Evolutionary conservation across 2,329 filamentous ascomycete genomes (phyloP).

Genomic region (Atkinsonella texensis): DNA sequence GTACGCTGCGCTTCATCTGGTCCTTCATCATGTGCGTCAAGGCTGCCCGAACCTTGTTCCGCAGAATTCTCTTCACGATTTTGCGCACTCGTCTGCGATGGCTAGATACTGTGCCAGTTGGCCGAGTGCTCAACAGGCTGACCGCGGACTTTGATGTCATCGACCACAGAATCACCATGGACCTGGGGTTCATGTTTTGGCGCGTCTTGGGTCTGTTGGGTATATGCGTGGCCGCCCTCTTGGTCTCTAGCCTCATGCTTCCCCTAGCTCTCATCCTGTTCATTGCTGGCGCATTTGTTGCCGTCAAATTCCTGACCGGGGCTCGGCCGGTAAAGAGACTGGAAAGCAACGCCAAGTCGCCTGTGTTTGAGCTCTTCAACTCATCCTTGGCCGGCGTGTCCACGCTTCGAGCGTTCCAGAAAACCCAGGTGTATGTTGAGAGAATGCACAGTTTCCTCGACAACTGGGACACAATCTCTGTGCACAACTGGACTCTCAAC

Average conservation of each 20-base stretch:
- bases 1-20: constrained; percentile 50
- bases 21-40: constrained; percentile 53
- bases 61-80: constrained; percentile 52
- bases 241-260: constrained; percentile 58
- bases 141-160: constrained; percentile 66
- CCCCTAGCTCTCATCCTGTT: constrained; percentile 48
- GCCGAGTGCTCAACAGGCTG: constrained; percentile 66
- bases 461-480: constrained; percentile 51
- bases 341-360: constrained; percentile 65
- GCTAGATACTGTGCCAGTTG: constrained; percentile 69
- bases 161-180: constrained; percentile 53
- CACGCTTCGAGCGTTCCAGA: constrained; percentile 66
- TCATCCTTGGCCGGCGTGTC: constrained; percentile 59
- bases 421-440: constrained; percentile 51
- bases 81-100: constrained; percentile 64
- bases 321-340: constrained; percentile 66
- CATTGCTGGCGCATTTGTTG: constrained; percentile 43
- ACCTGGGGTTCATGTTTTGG: constrained; percentile 47
- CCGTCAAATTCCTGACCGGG: constrained; percentile 51
- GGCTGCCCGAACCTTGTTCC: constrained; percentile 58
- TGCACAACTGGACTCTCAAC: constrained; percentile 61
- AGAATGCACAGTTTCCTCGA: constrained; percentile 62
- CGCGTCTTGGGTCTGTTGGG: constrained; percentile 51
- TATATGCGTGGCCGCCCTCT: constrained; percentile 52
- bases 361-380: constrained; percentile 70